Evolutionary conservation across 2,329 filamentous ascomycete genomes (phyloP), one percentile per base, ranked within the genome.

Genomic region (Colletotrichum falcatum): DNA sequence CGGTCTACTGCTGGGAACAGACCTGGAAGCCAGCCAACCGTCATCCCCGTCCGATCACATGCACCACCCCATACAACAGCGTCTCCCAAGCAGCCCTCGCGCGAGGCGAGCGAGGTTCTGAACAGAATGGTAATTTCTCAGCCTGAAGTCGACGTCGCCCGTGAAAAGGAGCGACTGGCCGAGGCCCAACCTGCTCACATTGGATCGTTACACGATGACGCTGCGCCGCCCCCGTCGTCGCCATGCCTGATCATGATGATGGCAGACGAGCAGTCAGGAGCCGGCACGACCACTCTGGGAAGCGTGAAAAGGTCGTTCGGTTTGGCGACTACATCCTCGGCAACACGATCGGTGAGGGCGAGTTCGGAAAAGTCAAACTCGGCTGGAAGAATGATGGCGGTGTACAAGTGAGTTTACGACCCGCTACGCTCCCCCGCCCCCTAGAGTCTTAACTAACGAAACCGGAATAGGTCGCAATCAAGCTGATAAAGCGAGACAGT

Each of bases 351-450:
- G 96, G 96, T 60, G 96, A 99, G 84, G 96, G 96, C 72, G 96
- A 99, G 81, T 99, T 99, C 79, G 96, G 96, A 74, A 99, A 99
- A 80, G 96, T 99, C 76, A 98, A 98, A 82, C 90, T 98, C 78
- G 69, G 69, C 20, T 71, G 69, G 69, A 71, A 71, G n/a, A 67
- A 71, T 14, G 69, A 71, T 61, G 66, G 66, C 66, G 66, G 66
- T 51, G 69, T 71, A 26, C 69, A 71, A 53, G 90, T 91, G 83
- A 75, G 81, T 73, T 11, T n/a, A 35, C 9, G n/a, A 53, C 49
- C 37, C n/a, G 23, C 37, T 23, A 12, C 9, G 44, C 20, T n/a
- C 44, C n/a, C 12, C 37, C 33, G 35, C 37, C 20, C 37, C 48
- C 28, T 12, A 4, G 20, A 35, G 33, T 46, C 46, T 71, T 78